phyloP scores from a whole-genome alignment of 2,329 filamentous ascomycete species.

The Diplodia seriata region DNA sequence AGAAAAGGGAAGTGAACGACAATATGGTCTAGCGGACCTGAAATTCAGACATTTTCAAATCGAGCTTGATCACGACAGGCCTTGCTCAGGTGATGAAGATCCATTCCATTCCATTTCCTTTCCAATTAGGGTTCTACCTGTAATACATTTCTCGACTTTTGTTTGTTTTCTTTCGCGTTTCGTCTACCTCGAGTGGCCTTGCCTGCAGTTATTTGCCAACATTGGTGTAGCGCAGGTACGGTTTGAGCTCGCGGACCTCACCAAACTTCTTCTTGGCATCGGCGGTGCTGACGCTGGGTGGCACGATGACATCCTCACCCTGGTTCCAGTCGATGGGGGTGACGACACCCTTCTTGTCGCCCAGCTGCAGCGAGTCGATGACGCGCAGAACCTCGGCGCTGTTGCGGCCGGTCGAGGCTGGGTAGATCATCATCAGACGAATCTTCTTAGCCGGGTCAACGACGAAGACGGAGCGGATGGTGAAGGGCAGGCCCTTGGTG shows the following conservation, averaged over 20 bases:
- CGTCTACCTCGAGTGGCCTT: background rate
- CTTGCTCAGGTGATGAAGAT: background rate
- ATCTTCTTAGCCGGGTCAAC: slow-evolving; percentile 71
- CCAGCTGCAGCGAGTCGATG: slow-evolving; percentile 61
- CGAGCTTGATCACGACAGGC: background rate
- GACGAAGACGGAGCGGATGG: slow-evolving; percentile 70
- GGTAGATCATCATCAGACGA: slow-evolving; percentile 67
- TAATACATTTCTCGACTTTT: background rate
- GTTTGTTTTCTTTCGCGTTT: background rate
- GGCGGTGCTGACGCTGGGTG: slow-evolving; percentile 64
- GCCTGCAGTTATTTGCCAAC: slow-evolving; percentile 17
- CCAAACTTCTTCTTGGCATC: slow-evolving; percentile 66
- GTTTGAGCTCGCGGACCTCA: slow-evolving; percentile 67
- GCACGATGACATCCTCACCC: slow-evolving; percentile 67
- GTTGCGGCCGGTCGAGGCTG: slow-evolving; percentile 66
- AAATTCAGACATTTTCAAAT: slow-evolving; percentile 20
- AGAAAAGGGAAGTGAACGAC: slow-evolving; percentile 18
- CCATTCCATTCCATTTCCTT: background rate
- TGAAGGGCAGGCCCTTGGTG: slow-evolving; percentile 64
- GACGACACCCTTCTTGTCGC: slow-evolving; percentile 66
- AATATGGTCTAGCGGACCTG: slow-evolving; percentile 4
- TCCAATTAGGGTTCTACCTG: background rate
- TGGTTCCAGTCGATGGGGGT: slow-evolving; percentile 69
- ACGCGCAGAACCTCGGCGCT: slow-evolving; percentile 61
- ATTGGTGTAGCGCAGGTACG: slow-evolving; percentile 64